Base-by-base conservation (phyloP, 1,284 basidiomycete species). In the Chalciporus sp. region DNA sequence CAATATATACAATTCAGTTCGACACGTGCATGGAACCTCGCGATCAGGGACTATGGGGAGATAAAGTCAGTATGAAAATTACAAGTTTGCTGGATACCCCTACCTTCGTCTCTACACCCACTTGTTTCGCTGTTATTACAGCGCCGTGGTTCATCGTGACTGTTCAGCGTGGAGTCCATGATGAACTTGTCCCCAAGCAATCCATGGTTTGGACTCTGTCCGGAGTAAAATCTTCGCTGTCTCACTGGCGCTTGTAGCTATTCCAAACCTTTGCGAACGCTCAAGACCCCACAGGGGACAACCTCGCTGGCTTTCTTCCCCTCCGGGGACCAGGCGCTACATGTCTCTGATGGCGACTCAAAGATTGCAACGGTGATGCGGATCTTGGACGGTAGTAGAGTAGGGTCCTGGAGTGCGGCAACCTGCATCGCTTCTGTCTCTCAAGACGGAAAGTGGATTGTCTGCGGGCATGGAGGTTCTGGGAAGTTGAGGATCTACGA, bases 281-380 rank as follows among this genome's bases (percentile, higher is more conserved):
- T 53, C 2, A 12, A 39, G 16, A 53, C 42, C 12, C 50, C 44
- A 31, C 16, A 8, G 12, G 28, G 2, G 27, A 47, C 53, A 8
- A 6, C 17, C 27, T 55, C 53, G 16, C 40, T 55, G 20, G 52
- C 4, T 16, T 56, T 53, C 37, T 53, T 53, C 39, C 52, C 52
- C 6, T 33, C 41, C 20, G 27, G 40, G 12, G 26, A 55, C 31
- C 39, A 41, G 12, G 53, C 53, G 5, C 20, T 49, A 19, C 53
- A 55, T 2, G 43, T 55, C 26, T 47, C 52, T 26, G 9, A 49
- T 7, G 5, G 14, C 39, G 27, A 16, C 6, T 37, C 35, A n/a
- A 37, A 17, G 35, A 17, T 37, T 37, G 35, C 35, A 6, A 37
- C 16, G 3, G 9, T 37, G n/a, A n/a, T 37, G 14, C 35, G 16